Evolutionary conservation across 164 flowering plant species (phyloP), one percentile per base, ranked within the genome.

Genomic region (Dillenia turbinata): DNA sequence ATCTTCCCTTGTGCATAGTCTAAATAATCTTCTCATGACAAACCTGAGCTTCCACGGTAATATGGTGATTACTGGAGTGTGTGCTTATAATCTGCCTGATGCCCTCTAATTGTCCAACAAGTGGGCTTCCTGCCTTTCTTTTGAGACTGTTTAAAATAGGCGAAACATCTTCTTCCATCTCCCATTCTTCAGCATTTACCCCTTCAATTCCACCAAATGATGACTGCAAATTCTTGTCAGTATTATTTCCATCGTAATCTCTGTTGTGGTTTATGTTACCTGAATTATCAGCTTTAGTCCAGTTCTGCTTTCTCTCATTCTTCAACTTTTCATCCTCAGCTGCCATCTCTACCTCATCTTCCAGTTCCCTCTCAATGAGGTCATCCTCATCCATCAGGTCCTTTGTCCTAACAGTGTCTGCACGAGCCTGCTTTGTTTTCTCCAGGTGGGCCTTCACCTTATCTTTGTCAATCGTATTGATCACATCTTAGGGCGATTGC

Each of bases 311-410:
- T 51, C 79, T 71, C 54, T 82, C 92, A 44, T 60, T 71, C 70
- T 78, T 86, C 22, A 47, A 69, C 73, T 79, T 88, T 71, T 87
- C 94, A 53, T 66, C 77, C 66, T 80, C 86, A 19, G 69, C 89
- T 1, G 92, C 90, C 67, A 86, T 51, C 70, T 90, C 98, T 57
- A 93, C 65, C 9, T 92, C 98, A 70, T 83, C 95, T 70, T 93
- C 98, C 61, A 93, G 77, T 70, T 85, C 94, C 64, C 84, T 78
- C 79, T 88, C 97, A 64, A 90, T 87, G 12, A 89, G 79, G 65
- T 87, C 97, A 80, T 85, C 85, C 44, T 90, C 96, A 77, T 92
- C 97, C 87, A 87, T 70, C 56, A 76, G 48, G 43, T 88, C 94
- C 16, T 50, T 77, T 70, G 79, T 87, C 40, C 72, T 66, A 2